Percentiles rank a stretch among this genome's conserved stretches.
phyloP scores from a whole-genome alignment of 2,329 filamentous ascomycete genomes.

The Teratosphaeria destructans region DNA sequence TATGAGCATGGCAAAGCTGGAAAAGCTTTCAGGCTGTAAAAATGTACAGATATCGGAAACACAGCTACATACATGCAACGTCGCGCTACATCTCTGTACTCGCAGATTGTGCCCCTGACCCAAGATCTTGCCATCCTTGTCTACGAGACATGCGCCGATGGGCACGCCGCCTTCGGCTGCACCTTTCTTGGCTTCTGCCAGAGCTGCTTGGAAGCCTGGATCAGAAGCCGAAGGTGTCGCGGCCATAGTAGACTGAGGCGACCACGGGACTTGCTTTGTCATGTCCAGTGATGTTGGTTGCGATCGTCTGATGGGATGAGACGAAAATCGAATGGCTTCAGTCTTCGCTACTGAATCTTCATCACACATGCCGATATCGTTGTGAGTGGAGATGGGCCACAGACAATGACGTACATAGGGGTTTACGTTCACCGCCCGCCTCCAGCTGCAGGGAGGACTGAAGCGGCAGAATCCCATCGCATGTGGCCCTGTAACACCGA shows the following conservation, averaged over 20 bases:
- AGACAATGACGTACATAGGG: not conserved
- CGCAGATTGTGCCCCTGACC: constrained; percentile 66
- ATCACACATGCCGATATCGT: not conserved
- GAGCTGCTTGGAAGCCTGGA: constrained; percentile 45
- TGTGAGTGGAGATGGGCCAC: not conserved
- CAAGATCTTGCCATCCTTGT: constrained; percentile 57
- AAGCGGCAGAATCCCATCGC: not conserved
- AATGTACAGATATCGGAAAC: not conserved
- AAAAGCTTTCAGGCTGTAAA: not conserved
- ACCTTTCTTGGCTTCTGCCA: constrained; percentile 47
- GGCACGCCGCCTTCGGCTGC: constrained; percentile 49
- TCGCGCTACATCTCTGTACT: constrained; percentile 60
- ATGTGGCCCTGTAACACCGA: not conserved
- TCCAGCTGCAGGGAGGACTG: not conserved
- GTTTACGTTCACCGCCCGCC: not conserved
- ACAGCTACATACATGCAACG: constrained; percentile 50
- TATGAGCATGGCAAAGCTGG: not conserved
- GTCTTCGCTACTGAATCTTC: not conserved
- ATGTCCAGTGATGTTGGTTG: constrained; percentile 16
- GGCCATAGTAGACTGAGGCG: not conserved
- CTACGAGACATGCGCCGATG: constrained; percentile 52
- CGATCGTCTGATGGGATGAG: not conserved
- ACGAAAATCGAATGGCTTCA: not conserved
- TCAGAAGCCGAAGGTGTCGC: constrained; percentile 17
- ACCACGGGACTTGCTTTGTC: not conserved